These are phyloP conservation scores for Botrytis paeoniae DNA, from an alignment of 2,329 filamentous ascomycete genomes.

Conservation along the genomic window DNA sequence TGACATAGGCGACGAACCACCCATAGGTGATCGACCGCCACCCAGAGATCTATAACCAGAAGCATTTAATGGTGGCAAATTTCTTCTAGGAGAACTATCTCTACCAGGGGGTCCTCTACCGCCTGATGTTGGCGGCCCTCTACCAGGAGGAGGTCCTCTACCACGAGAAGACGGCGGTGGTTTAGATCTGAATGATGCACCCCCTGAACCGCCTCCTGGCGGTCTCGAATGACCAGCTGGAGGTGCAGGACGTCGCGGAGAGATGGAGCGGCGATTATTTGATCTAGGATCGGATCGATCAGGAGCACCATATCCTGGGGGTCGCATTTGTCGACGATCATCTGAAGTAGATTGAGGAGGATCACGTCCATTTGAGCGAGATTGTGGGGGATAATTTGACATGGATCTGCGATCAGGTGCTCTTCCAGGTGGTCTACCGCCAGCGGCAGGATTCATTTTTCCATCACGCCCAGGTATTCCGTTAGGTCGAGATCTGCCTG, in stretches of 20 bases:
- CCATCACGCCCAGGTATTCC: neutral
- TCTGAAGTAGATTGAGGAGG: neutral
- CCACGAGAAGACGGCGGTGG: neutral
- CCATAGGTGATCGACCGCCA: neutral
- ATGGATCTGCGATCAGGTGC: neutral
- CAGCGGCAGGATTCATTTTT: neutral
- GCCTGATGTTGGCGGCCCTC: neutral
- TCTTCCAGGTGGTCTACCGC: neutral
- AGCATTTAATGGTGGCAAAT: neutral
- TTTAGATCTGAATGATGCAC: neutral
- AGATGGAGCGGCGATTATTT: neutral
- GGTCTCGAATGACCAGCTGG: neutral
- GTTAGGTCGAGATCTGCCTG: neutral
- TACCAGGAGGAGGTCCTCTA: neutral
- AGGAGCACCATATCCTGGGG: neutral
- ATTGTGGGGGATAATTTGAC: neutral
- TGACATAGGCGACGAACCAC: neutral
- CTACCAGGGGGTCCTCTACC: neutral
- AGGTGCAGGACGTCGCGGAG: neutral
- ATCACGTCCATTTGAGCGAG: neutral
- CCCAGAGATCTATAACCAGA: neutral
- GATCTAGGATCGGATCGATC: neutral
- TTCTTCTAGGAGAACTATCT: neutral
- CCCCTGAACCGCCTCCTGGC: neutral
- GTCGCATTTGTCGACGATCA: neutral